A percentile compares a stretch with the other conserved stretches of the same genome.
Evolutionary conservation across 1,284 basidiomycete genomes (phyloP).

Genomic region (Malassezia restricta): DNA sequence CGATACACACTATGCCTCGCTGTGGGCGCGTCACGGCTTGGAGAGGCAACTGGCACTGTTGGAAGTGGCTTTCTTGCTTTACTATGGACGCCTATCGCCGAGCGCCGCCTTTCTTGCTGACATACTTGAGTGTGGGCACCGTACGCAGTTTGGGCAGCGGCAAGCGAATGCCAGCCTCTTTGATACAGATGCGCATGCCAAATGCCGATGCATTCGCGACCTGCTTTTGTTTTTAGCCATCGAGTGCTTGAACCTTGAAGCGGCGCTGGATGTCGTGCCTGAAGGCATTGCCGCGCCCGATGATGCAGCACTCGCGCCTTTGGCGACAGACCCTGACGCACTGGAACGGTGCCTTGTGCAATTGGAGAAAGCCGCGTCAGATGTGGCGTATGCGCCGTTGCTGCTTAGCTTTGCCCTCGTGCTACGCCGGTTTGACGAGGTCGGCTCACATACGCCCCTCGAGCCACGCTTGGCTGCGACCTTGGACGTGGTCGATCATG

Average conservation of each 20-base stretch:
- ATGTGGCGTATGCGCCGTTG: constrained; percentile 57
- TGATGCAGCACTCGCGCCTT: constrained; percentile 6
- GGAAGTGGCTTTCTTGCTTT: constrained; percentile 70
- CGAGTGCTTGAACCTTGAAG: constrained; percentile 68
- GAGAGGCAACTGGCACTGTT: constrained; percentile 67
- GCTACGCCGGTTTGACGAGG: constrained; percentile 48
- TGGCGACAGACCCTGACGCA: constrained; percentile 15
- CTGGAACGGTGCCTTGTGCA: constrained; percentile 51
- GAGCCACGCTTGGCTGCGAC: constrained; percentile 15
- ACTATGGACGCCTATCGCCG: constrained; percentile 65
- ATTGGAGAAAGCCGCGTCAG: constrained; percentile 50
- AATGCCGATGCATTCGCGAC: constrained; percentile 58
- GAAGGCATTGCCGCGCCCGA: background rate
- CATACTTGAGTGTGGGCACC: constrained; percentile 58
- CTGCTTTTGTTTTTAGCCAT: constrained; percentile 65
- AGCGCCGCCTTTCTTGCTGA: constrained; percentile 55
- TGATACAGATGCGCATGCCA: constrained; percentile 59
- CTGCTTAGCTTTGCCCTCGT: constrained; percentile 69
- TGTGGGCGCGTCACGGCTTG: constrained; percentile 66
- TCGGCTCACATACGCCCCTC: constrained; percentile 1
- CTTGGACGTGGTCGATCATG: constrained; percentile 24
- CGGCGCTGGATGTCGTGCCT: constrained; percentile 53
- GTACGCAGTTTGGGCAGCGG: constrained; percentile 56
- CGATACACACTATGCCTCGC: constrained; percentile 56
- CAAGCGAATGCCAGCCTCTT: constrained; percentile 56